phyloP scores from a whole-genome alignment of 2,329 filamentous ascomycete genomes.

The Teratosphaeria viscida region DNA sequence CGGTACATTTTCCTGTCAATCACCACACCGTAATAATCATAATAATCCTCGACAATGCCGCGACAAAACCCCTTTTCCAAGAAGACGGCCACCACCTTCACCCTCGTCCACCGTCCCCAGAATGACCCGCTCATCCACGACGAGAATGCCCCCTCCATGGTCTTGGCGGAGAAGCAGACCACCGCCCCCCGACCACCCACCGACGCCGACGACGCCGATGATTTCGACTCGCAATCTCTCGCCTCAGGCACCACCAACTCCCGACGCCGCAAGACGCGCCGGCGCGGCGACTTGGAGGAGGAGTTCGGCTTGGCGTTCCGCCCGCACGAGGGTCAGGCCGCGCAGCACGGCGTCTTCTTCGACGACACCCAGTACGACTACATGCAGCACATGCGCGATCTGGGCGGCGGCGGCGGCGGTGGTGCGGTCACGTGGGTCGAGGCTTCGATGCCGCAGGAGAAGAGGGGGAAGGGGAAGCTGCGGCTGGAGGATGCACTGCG shows the following conservation, averaged over 20 bases:
- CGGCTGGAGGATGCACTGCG: slow-evolving; percentile 73
- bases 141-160: slow-evolving; percentile 74
- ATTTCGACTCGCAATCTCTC: slow-evolving; percentile 20
- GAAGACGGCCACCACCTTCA: slow-evolving; percentile 85
- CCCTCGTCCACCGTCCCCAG: slow-evolving; percentile 89
- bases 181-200: not conserved
- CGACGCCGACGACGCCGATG: not conserved
- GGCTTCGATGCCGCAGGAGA: slow-evolving; percentile 38
- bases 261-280: slow-evolving; percentile 21
- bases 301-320: slow-evolving; percentile 64
- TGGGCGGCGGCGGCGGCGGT: slow-evolving; percentile 55
- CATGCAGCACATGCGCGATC: slow-evolving; percentile 94
- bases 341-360: slow-evolving; percentile 84
- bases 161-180: slow-evolving; percentile 54
- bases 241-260: slow-evolving; percentile 26
- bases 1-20: slow-evolving; percentile 26
- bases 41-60: slow-evolving; percentile 44
- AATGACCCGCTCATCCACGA: slow-evolving; percentile 97
- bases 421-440: slow-evolving; percentile 72
- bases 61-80: slow-evolving; percentile 74
- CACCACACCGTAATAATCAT: not conserved
- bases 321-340: slow-evolving; percentile 90
- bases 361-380: slow-evolving; percentile 97
- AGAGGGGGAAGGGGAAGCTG: slow-evolving; percentile 56
- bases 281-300: slow-evolving; percentile 62